Conservation (phyloP, 1,284 basidiomycete genomes). For the Rugosomyces carneus region DNA sequence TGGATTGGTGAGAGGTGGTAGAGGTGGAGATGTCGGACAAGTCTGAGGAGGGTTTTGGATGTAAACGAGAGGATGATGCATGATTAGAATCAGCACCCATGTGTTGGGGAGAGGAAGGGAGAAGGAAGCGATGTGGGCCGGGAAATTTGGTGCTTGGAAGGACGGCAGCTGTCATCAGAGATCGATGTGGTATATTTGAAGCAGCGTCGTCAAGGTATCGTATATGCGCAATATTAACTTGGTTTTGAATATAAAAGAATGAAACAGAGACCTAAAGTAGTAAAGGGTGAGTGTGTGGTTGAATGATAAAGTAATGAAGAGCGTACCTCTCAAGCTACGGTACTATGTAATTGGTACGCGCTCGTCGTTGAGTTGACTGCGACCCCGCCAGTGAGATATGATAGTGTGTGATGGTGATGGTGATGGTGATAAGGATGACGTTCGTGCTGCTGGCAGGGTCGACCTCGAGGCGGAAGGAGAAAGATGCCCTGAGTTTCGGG, state of each 20-base stretch:
- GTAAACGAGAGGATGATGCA: conserved; percentile 36
- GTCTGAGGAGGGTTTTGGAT: conserved; percentile 27
- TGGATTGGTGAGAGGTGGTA: conserved; percentile 31
- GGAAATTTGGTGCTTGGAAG: conserved; percentile 35
- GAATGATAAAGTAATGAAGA: too few species aligned
- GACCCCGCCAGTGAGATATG: neutral
- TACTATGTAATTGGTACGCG: too few species aligned
- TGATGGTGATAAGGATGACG: neutral
- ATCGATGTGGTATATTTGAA: conserved; percentile 12
- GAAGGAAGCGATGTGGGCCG: conserved; percentile 40
- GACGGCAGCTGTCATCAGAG: conserved; percentile 43
- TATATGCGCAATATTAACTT: neutral
- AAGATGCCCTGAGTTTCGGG: neutral
- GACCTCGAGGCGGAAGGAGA: neutral
- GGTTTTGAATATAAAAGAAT: too few species aligned
- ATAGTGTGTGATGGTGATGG: neutral
- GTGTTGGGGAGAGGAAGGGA: conserved; percentile 32
- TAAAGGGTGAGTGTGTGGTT: too few species aligned
- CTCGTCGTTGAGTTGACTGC: neutral
- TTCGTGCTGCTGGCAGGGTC: neutral
- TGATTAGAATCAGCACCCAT: conserved; percentile 10
- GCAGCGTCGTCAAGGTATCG: neutral
- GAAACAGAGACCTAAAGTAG: too few species aligned
- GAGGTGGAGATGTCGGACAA: conserved; percentile 22
- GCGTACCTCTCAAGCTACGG: too few species aligned